Conservation (phyloP, 2,329 filamentous ascomycete genomes). For the Geoglossum cookeanum region DNA sequence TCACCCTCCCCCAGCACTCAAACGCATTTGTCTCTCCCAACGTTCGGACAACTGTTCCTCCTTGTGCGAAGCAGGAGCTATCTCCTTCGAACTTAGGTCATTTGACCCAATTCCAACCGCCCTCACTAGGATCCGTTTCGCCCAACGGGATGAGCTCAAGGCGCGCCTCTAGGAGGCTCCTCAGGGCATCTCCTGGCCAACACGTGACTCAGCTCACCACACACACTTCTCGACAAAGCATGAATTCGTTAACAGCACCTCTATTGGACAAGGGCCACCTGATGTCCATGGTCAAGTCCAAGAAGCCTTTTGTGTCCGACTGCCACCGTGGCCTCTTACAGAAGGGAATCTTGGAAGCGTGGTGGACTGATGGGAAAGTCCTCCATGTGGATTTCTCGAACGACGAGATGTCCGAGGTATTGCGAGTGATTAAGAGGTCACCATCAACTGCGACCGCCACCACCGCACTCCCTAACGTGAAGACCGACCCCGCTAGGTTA, state of each 20-base stretch:
- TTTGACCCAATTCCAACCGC: not conserved
- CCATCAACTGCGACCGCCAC: not conserved
- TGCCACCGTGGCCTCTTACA: not conserved
- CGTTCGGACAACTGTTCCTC: not conserved
- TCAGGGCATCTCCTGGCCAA: not conserved
- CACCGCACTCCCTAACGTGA: not conserved
- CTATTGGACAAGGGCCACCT: not conserved
- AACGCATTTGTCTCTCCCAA: not conserved
- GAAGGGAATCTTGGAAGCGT: not conserved
- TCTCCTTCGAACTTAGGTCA: too few relatives aligned
- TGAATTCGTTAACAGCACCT: not conserved
- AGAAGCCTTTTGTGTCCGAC: not conserved
- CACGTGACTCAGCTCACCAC: not conserved
- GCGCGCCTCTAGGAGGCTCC: not conserved
- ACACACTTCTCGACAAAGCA: not conserved
- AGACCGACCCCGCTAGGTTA: not conserved
- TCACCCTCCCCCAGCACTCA: not conserved
- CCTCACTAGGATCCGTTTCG: not conserved
- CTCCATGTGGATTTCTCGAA: constrained; percentile 4
- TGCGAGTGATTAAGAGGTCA: not conserved
- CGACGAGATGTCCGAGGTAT: not conserved
- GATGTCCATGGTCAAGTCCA: not conserved
- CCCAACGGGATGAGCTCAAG: not conserved
- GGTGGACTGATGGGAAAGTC: not conserved
- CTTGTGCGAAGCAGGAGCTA: not conserved